Evolutionary conservation across 306 rosid species (phyloP).

Genomic region (Cicer arietinum): DNA sequence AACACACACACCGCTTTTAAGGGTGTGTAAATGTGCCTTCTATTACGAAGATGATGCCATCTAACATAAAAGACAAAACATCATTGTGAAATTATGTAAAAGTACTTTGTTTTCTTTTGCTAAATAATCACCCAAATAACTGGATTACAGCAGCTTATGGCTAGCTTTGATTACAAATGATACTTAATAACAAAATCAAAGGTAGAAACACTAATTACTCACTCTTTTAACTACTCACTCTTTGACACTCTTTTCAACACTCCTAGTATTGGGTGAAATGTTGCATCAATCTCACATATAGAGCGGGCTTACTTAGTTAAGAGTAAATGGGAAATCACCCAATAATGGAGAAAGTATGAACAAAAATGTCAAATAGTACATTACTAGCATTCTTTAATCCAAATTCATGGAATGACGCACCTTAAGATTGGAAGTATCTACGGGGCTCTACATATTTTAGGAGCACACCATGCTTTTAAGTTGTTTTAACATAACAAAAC

Average conservation of each 20-base stretch:
- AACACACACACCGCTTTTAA: neutral
- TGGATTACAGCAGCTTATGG: neutral
- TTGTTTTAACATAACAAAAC: constrained; percentile 9
- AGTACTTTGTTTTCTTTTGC: neutral
- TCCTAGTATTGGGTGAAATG: constrained; percentile 11
- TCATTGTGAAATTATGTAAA: constrained; percentile 5
- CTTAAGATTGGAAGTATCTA: constrained; percentile 27
- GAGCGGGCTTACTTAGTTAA: neutral
- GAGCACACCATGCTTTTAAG: constrained; percentile 7
- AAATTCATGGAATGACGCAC: constrained; percentile 10
- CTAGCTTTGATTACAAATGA: neutral
- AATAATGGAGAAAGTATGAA: neutral
- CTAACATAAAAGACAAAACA: neutral
- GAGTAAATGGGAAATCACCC: constrained; percentile 6
- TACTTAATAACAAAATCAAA: constrained; percentile 17
- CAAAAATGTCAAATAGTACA: neutral
- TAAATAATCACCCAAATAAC: constrained; percentile 8
- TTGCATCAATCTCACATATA: neutral
- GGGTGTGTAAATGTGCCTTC: neutral
- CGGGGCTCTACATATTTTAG: constrained; percentile 8
- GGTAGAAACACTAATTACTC: neutral
- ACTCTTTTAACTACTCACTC: neutral
- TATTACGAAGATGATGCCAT: neutral
- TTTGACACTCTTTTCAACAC: neutral
- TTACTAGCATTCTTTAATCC: constrained; percentile 1